Percentiles rank a stretch among this genome's conserved stretches.
These are phyloP conservation scores for Agaricus subrufescens DNA, from an alignment of 768 basidiomycete genomes.

Conservation along the genomic window DNA sequence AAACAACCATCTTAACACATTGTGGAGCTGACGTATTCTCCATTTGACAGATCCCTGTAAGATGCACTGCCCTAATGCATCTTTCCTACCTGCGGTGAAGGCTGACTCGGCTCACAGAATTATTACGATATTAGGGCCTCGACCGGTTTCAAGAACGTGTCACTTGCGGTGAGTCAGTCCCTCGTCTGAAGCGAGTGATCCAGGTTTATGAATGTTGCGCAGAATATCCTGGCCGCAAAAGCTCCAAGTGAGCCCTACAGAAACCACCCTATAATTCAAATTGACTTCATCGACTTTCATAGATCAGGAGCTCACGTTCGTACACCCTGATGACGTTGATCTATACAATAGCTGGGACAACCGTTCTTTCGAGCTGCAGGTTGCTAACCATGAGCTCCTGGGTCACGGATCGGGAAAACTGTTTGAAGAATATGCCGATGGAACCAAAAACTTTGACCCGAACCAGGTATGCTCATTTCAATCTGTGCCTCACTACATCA, in stretches of 20 bases:
- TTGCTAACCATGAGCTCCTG: slow-evolving; percentile 86
- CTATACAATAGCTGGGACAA: slow-evolving; percentile 77
- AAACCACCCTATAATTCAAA: not conserved
- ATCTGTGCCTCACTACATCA: not conserved
- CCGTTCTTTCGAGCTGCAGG: slow-evolving; percentile 80
- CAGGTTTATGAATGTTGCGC: not conserved
- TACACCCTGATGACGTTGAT: slow-evolving; percentile 71
- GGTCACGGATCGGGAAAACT: slow-evolving; percentile 85
- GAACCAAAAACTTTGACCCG: slow-evolving; percentile 78
- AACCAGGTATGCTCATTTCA: slow-evolving; percentile 40
- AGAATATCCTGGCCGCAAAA: slow-evolving; percentile 88
- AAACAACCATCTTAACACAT: not conserved
- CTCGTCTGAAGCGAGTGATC: not conserved
- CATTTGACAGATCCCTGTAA: slow-evolving; percentile 56
- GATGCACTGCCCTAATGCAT: slow-evolving; percentile 11
- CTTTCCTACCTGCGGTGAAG: not conserved
- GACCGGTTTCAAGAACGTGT: slow-evolving; percentile 87
- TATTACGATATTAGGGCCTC: slow-evolving; percentile 83
- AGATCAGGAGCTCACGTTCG: slow-evolving; percentile 80
- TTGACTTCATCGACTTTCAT: not conserved
- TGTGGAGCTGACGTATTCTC: not conserved
- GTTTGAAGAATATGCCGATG: slow-evolving; percentile 72
- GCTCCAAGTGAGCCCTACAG: slow-evolving; percentile 54
- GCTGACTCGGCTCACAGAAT: slow-evolving; percentile 36
- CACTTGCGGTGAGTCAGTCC: slow-evolving; percentile 53